Evolutionary conservation across 106 monocot genomes (phyloP).

Genomic region (Allium cepa): DNA sequence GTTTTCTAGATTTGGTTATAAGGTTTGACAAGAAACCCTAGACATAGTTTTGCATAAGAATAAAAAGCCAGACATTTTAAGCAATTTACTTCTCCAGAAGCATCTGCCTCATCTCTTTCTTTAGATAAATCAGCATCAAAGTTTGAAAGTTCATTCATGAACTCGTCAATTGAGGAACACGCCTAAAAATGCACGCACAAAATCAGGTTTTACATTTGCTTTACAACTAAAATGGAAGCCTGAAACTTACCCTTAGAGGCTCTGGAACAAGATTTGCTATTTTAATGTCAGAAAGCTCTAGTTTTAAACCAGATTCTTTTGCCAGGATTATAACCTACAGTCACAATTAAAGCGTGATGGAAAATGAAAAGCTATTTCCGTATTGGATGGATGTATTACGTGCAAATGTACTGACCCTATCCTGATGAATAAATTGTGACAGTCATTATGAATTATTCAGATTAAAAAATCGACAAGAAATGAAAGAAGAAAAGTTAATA

Average conservation of each 20-base stretch:
- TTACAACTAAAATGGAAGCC: too few relatives aligned
- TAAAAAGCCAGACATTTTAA: too few relatives aligned
- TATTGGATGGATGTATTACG: too few relatives aligned
- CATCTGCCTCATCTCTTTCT: slow-evolving; percentile 63
- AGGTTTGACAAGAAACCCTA: too few relatives aligned
- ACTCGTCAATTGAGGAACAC: slow-evolving; percentile 60
- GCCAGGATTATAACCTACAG: slow-evolving; percentile 95
- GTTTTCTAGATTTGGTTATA: too few relatives aligned
- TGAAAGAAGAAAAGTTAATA: too few relatives aligned
- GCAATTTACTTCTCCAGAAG: slow-evolving; percentile 53
- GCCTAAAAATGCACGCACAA: slow-evolving; percentile 21
- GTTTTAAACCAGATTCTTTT: slow-evolving; percentile 86
- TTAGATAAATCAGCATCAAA: slow-evolving; percentile 53
- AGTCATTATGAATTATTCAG: too few relatives aligned
- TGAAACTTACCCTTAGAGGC: slow-evolving; percentile 45
- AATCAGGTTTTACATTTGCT: not conserved
- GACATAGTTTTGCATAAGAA: too few relatives aligned
- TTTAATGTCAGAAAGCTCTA: slow-evolving; percentile 90
- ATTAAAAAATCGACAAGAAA: too few relatives aligned
- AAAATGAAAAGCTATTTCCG: not conserved
- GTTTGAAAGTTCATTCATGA: slow-evolving; percentile 69
- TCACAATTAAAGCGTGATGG: not conserved
- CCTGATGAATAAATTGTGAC: too few relatives aligned
- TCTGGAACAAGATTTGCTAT: slow-evolving; percentile 81
- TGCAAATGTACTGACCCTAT: too few relatives aligned